Conservation (phyloP, 2,329 filamentous ascomycete genomes). For the Pseudogymnoascus sp. region DNA sequence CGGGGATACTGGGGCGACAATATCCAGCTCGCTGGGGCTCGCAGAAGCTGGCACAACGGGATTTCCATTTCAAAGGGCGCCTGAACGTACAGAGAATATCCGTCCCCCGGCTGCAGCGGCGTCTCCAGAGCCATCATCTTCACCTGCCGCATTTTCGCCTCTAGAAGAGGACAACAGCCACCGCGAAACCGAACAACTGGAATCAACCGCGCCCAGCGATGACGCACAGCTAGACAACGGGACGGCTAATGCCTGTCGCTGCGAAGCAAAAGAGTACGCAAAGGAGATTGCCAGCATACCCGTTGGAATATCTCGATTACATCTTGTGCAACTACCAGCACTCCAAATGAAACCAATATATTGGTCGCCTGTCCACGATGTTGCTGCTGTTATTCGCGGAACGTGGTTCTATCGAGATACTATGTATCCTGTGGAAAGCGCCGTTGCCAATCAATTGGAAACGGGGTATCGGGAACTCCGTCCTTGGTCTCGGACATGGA, state of each 20-base stretch:
- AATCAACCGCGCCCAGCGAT: background rate
- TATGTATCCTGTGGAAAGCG: conserved; percentile 79
- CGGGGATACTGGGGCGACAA: background rate
- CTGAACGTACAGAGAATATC: conserved; percentile 20
- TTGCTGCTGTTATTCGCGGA: conserved; percentile 70
- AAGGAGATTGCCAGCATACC: conserved; percentile 49
- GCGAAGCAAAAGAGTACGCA: conserved; percentile 27
- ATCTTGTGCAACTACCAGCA: conserved; percentile 74
- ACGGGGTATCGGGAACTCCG: conserved; percentile 79
- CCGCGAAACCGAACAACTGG: background rate
- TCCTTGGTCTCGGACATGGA: conserved; percentile 88
- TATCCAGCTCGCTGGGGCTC: background rate
- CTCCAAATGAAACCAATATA: conserved; percentile 94
- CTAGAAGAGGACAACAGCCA: background rate
- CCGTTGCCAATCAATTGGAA: conserved; percentile 85
- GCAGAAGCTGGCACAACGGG: conserved; percentile 35
- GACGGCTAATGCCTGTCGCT: conserved; percentile 19
- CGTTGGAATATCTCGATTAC: conserved; percentile 82
- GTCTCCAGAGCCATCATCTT: background rate
- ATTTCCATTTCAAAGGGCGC: conserved; percentile 39
- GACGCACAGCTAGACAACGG: conserved; percentile 5
- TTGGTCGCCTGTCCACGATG: conserved; percentile 89
- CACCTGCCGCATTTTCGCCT: background rate
- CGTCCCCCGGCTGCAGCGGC: background rate
- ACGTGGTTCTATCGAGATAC: conserved; percentile 98